These are phyloP conservation scores for Ogataea allantospora DNA, from an alignment of 805 yeast species.

Conservation along the genomic window DNA sequence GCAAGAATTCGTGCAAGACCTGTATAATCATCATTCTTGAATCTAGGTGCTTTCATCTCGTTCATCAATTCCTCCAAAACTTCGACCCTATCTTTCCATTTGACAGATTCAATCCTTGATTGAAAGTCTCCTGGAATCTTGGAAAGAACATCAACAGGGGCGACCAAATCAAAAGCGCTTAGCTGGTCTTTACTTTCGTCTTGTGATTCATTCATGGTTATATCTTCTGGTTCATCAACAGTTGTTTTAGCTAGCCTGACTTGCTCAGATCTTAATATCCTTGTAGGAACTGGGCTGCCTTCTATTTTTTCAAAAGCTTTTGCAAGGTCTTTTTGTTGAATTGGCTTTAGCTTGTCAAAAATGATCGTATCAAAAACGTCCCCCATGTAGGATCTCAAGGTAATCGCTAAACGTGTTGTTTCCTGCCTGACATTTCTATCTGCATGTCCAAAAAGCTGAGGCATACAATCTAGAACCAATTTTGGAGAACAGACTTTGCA, in stretches of 20 bases:
- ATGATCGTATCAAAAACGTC: slow-evolving; percentile 54
- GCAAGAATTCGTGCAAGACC: slow-evolving; percentile 61
- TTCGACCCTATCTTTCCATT: slow-evolving; percentile 94
- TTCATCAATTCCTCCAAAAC: slow-evolving; percentile 63
- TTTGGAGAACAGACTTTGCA: slow-evolving; percentile 59
- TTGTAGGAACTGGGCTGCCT: slow-evolving; percentile 46
- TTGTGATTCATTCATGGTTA: slow-evolving; percentile 36
- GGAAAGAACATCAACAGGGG: slow-evolving; percentile 63
- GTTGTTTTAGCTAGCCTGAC: slow-evolving; percentile 27
- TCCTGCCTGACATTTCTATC: slow-evolving; percentile 84
- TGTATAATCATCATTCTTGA: slow-evolving; percentile 59
- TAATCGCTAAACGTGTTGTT: slow-evolving; percentile 65
- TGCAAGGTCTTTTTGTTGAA: slow-evolving; percentile 82
- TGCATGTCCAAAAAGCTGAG: slow-evolving; percentile 77
- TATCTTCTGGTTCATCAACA: slow-evolving; percentile 35
- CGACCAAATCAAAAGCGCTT: slow-evolving; percentile 71
- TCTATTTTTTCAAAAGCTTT: slow-evolving; percentile 59
- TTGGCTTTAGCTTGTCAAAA: slow-evolving; percentile 77
- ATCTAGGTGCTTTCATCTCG: slow-evolving; percentile 52
- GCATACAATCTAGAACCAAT: slow-evolving; percentile 53
- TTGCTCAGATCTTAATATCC: slow-evolving; percentile 56
- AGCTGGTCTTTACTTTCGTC: slow-evolving; percentile 30
- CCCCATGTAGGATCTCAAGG: slow-evolving; percentile 74
- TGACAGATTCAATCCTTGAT: slow-evolving; percentile 52
- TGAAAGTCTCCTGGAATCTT: slow-evolving; percentile 65